Evolutionary conservation across 1,139 yeast genomes (phyloP).

Genomic region (Kodamaea plutei): DNA sequence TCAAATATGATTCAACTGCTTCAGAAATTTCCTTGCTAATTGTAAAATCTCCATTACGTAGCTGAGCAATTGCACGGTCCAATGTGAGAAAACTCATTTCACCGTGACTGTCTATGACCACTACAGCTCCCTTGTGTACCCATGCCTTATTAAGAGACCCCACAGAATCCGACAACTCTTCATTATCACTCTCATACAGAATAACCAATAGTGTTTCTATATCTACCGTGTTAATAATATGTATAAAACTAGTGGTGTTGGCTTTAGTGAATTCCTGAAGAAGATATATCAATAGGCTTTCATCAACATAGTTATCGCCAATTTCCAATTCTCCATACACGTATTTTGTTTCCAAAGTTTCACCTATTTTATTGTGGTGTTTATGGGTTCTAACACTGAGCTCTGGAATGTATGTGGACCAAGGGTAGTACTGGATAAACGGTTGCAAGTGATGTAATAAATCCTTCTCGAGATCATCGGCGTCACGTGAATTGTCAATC

Average conservation of each 20-base stretch:
- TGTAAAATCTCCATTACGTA: conserved; percentile 8
- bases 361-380: conserved; percentile 14
- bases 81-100: conserved; percentile 4
- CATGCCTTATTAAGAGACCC: conserved; percentile 41
- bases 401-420: conserved; percentile 9
- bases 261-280: conserved; percentile 30
- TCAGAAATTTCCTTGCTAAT: conserved; percentile 6
- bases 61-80: conserved; percentile 9
- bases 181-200: conserved; percentile 42
- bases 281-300: conserved; percentile 40
- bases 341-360: conserved; percentile 24
- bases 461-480: neutral
- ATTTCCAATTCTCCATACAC: conserved; percentile 41
- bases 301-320: conserved; percentile 45
- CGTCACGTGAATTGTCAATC: neutral
- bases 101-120: conserved; percentile 15
- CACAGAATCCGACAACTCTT: conserved; percentile 8
- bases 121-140: conserved; percentile 31
- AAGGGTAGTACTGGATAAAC: conserved; percentile 41
- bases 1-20: conserved; percentile 1
- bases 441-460: conserved; percentile 26
- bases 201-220: conserved; percentile 53
- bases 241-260: conserved; percentile 36
- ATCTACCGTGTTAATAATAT: conserved; percentile 46
- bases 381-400: conserved; percentile 3